Evolutionary conservation across 495 filamentous ascomycete species (phyloP).

Genomic region (Trichoderma reesei): DNA sequence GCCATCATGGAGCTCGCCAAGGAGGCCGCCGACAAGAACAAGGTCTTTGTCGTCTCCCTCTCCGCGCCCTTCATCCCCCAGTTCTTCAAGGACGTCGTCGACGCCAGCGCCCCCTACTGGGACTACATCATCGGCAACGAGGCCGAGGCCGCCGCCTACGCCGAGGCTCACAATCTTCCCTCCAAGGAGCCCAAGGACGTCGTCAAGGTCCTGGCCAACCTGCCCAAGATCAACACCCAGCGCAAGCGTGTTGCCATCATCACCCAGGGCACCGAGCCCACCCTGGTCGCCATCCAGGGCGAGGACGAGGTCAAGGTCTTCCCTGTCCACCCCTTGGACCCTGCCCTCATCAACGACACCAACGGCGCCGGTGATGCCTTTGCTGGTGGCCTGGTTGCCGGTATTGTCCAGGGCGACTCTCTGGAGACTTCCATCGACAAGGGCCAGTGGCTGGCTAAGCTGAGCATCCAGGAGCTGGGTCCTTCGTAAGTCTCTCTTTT

Average conservation of each 20-base stretch:
- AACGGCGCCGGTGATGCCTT: constrained; percentile 97
- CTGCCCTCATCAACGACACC: constrained; percentile 79
- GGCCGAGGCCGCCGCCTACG: constrained; percentile 79
- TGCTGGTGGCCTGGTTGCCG: constrained; percentile 85
- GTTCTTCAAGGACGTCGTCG: constrained; percentile 95
- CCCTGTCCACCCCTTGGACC: constrained; percentile 65
- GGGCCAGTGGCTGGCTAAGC: constrained; percentile 88
- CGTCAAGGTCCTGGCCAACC: constrained; percentile 69
- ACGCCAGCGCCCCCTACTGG: constrained; percentile 76
- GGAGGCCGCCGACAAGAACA: constrained; percentile 80
- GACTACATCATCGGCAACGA: constrained; percentile 98
- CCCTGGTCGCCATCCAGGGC: constrained; percentile 65
- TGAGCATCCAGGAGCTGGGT: constrained; percentile 88
- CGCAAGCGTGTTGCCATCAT: constrained; percentile 75
- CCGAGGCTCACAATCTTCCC: constrained; percentile 65
- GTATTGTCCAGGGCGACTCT: constrained; percentile 72
- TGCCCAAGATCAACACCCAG: constrained; percentile 83
- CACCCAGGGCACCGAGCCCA: constrained; percentile 88
- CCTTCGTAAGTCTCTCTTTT: constrained; percentile 66
- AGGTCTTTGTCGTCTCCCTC: constrained; percentile 81
- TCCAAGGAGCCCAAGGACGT: constrained; percentile 74
- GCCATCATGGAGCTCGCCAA: constrained; percentile 82
- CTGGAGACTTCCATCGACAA: constrained; percentile 70
- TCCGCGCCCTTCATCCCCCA: constrained; percentile 91
- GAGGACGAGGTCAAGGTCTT: constrained; percentile 63